A percentile compares a stretch with the other conserved stretches of the same genome.
Conservation (phyloP, 1,284 basidiomycete genomes). For the Boletus holoroseus region DNA sequence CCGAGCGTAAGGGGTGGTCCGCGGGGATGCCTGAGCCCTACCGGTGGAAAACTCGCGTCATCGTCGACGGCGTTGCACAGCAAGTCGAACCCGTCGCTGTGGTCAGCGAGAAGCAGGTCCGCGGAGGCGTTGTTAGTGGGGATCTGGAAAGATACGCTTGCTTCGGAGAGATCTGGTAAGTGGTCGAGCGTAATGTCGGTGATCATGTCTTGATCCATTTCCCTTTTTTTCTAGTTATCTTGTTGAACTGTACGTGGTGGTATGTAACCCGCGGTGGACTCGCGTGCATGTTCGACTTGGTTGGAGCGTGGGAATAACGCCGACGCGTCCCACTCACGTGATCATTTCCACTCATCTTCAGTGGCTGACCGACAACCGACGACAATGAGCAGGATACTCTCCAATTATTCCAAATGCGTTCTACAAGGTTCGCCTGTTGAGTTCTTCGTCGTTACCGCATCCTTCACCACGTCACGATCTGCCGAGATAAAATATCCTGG, state of each 20-base stretch:
- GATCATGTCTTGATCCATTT: conserved; percentile 23
- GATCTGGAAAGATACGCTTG: conserved; percentile 51
- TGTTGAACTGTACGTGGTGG: not conserved
- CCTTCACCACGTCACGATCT: not conserved
- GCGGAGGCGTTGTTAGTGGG: conserved; percentile 35
- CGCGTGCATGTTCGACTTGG: conserved; percentile 12
- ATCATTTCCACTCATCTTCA: not conserved
- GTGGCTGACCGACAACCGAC: not conserved
- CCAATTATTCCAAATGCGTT: conserved; percentile 1
- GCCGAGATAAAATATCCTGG: not conserved
- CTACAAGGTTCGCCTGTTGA: not conserved
- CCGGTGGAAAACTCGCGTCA: conserved; percentile 33
- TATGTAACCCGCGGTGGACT: not conserved
- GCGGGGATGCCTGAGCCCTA: conserved; percentile 20
- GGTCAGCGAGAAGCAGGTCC: conserved; percentile 40
- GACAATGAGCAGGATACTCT: not conserved
- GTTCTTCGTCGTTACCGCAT: not conserved
- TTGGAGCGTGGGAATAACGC: conserved; percentile 21
- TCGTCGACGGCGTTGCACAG: conserved; percentile 33
- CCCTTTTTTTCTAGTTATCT: not conserved
- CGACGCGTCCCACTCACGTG: conserved; percentile 31
- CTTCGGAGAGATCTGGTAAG: conserved; percentile 43
- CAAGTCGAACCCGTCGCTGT: conserved; percentile 34
- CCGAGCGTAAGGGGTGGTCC: conserved; percentile 33
- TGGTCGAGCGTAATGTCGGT: conserved; percentile 45